Base-by-base conservation (phyloP, 768 basidiomycete genomes). In the Auricularia auricula-judae region DNA sequence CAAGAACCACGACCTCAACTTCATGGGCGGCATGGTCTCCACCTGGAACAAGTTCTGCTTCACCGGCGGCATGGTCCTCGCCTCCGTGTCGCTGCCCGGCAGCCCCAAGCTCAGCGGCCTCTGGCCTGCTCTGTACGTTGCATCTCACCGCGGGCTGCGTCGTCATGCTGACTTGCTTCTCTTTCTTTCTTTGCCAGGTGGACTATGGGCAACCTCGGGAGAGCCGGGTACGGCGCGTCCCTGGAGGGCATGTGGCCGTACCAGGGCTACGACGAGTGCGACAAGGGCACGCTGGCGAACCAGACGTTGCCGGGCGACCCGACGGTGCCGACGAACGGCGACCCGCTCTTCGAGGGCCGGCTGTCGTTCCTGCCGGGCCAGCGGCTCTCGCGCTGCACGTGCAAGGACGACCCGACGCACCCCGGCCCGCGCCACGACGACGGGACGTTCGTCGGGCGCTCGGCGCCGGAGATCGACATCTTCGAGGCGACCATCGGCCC, bases 41-140 rank as follows among this genome's bases (percentile, higher is more conserved):
- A 81, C 82, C 18, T 69, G 72, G 91, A 97, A 97, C 76, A 94
- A 96, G 74, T 90, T 98, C 67, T 98, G 92, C 76, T 94, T 96
- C 76, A 91, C 91, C 3, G 56, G 23, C 29, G 29, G 34, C 21
- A 59, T 59, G 56, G 23, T 59, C 21, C 23, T 59, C 29, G 23
- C 81, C 2, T 82, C 83, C 42, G 85, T 89, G n/a, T 79, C 77
- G 34, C 75, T 93, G 59, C 91, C 91, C 7, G 91, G 91, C 0
- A 71, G 76, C 8, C 83, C 79, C 68, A 84, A 85, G 33, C 56
- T 62, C 60, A 65, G 75, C 67, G 87, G 87, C 8, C 73, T 92
- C 3, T 92, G 90, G 90, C 90, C 90, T 59, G 88, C 89, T 61
- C 75, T 91, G 39, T 36, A 39, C 4, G 63, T 36, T 4, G 29